Percentiles rank a stretch among this genome's conserved stretches.
phyloP scores from a whole-genome alignment of 805 yeast species.

The Kurtzmaniella cleridarum region DNA sequence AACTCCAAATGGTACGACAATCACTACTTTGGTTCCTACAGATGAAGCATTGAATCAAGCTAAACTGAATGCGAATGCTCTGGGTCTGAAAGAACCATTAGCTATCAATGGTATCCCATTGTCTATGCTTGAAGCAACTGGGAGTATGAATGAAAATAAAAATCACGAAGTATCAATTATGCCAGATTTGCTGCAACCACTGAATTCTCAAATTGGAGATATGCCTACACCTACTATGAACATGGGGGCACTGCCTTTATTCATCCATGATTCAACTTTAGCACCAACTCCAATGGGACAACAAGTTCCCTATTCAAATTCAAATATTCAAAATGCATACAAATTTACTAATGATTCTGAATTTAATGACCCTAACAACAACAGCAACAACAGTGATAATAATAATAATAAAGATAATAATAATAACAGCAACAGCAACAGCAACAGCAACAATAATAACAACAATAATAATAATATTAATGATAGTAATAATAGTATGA shows the following conservation, averaged over 20 bases:
- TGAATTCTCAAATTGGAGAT: not conserved
- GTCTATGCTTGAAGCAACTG: conserved; percentile 74
- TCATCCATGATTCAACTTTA: not conserved
- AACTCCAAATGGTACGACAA: conserved; percentile 88
- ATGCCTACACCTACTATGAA: not conserved
- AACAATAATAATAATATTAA: not conserved
- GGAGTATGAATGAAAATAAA: conserved; percentile 42
- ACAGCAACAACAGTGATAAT: no score
- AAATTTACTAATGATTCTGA: conserved; percentile 4
- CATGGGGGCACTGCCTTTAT: conserved; percentile 2
- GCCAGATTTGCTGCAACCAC: not conserved
- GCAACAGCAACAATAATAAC: not conserved
- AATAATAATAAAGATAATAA: no score
- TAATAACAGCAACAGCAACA: no score
- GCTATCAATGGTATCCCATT: conserved; percentile 68
- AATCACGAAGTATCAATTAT: conserved; percentile 1
- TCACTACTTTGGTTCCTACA: conserved; percentile 85
- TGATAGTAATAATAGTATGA: not conserved
- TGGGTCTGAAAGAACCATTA: conserved; percentile 47
- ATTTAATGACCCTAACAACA: not conserved
- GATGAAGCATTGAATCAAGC: conserved; percentile 67
- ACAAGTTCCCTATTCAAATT: no score
- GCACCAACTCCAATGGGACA: no score
- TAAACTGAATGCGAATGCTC: conserved; percentile 50
- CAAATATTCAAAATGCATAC: not conserved